A percentile compares a stretch with the other conserved stretches of the same genome.
Evolutionary conservation across 257 asterid species (phyloP).

Genomic region (Echites panduratus): DNA sequence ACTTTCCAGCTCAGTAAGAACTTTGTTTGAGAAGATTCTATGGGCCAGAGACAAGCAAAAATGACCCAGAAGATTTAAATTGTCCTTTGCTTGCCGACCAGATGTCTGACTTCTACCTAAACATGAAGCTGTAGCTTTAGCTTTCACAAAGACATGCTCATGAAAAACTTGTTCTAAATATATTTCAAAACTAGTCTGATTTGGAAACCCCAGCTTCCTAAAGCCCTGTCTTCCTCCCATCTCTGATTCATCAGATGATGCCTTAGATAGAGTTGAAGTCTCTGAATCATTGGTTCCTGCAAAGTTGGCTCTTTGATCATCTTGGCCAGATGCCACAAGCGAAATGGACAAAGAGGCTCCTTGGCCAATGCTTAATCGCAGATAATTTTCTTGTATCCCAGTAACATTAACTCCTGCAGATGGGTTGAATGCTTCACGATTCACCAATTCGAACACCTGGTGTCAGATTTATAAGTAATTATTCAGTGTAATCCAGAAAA

Average conservation of each 20-base stretch:
- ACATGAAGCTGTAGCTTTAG: slow-evolving; percentile 48
- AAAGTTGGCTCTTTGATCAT: slow-evolving; percentile 30
- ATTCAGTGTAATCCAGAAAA: slow-evolving; percentile 12
- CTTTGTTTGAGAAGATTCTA: slow-evolving; percentile 89
- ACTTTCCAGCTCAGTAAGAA: slow-evolving; percentile 62
- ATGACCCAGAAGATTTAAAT: slow-evolving; percentile 69
- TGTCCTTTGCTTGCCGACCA: slow-evolving; percentile 55
- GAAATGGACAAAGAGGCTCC: slow-evolving; percentile 75
- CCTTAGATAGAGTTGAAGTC: slow-evolving; percentile 30
- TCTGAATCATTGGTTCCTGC: slow-evolving; percentile 32
- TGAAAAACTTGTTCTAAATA: slow-evolving; percentile 82
- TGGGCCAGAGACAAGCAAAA: slow-evolving; percentile 90
- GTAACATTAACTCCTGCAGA: slow-evolving; percentile 58
- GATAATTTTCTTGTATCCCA: slow-evolving; percentile 78
- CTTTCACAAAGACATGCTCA: slow-evolving; percentile 78
- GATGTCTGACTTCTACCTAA: slow-evolving; percentile 44
- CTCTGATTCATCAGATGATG: slow-evolving; percentile 35
- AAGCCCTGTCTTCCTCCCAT: slow-evolving; percentile 32
- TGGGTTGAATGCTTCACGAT: slow-evolving; percentile 83
- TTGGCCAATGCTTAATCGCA: slow-evolving; percentile 66
- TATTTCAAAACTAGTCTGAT: slow-evolving; percentile 66
- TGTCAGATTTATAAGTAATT: slow-evolving; percentile 13
- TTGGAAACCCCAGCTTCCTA: slow-evolving; percentile 51
- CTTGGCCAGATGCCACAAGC: slow-evolving; percentile 55
- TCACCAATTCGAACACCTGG: slow-evolving; percentile 91